These are phyloP conservation scores for Dipteronia dyeriana DNA, from an alignment of 345 rosid genomes.

Conservation along the genomic window DNA sequence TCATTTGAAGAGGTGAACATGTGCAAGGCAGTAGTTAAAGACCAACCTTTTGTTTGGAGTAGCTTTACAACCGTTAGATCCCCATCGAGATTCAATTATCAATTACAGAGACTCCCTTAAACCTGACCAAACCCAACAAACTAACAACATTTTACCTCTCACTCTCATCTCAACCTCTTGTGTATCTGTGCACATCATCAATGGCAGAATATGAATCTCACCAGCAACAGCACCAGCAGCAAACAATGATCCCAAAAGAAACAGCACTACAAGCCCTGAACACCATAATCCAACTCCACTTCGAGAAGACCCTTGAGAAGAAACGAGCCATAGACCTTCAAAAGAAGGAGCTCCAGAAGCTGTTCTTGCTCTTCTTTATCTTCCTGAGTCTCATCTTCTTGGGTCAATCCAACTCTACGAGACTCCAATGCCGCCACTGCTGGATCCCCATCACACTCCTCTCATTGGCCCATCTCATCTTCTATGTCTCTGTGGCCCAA, in stretches of 20 bases:
- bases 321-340: constrained; percentile 93
- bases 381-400: constrained; percentile 69
- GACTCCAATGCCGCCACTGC: constrained; percentile 91
- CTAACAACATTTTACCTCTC: neutral
- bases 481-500: constrained; percentile 93
- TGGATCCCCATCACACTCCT: constrained; percentile 81
- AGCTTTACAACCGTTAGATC: too few species aligned
- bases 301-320: constrained; percentile 94
- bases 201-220: constrained; percentile 80
- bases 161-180: neutral
- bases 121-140: neutral
- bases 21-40: too few species aligned
- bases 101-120: neutral
- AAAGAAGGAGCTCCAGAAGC: constrained; percentile 93
- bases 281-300: constrained; percentile 95
- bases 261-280: constrained; percentile 87
- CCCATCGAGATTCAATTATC: constrained; percentile 26
- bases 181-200: constrained; percentile 9
- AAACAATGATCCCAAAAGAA: constrained; percentile 63
- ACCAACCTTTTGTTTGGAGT: too few species aligned
- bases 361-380: constrained; percentile 87
- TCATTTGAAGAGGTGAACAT: too few species aligned
- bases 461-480: constrained; percentile 81
- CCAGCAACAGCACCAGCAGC: constrained; percentile 49
- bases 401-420: constrained; percentile 53